Percentiles rank a stretch among this genome's conserved stretches.
These are phyloP conservation scores for Apiotrichum domesticum DNA, from an alignment of 1,284 basidiomycete species.

Conservation along the genomic window DNA sequence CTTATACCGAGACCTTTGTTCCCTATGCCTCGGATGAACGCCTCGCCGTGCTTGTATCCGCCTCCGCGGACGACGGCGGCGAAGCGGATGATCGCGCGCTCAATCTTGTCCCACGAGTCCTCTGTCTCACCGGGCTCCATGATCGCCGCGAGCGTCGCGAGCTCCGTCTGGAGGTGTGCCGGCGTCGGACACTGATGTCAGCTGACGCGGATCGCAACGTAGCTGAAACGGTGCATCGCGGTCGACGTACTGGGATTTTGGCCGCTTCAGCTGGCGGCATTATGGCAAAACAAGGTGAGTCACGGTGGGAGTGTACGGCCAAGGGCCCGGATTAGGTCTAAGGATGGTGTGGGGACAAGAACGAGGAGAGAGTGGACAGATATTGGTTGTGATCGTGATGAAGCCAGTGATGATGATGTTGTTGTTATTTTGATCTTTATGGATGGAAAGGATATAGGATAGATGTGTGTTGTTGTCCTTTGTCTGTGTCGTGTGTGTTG, in stretches of 20 bases:
- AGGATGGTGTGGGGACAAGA: too few relatives aligned
- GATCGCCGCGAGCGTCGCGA: slow-evolving; percentile 32
- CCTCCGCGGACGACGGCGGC: slow-evolving; percentile 44
- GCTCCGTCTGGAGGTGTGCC: slow-evolving; percentile 37
- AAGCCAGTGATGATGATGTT: too few relatives aligned
- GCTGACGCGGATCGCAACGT: not conserved
- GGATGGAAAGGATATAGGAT: too few relatives aligned
- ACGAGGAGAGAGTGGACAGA: too few relatives aligned
- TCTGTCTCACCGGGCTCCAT: slow-evolving; percentile 45
- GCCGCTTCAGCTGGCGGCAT: slow-evolving; percentile 31
- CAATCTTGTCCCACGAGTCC: slow-evolving; percentile 48
- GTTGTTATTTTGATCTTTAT: too few relatives aligned
- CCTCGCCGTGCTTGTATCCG: slow-evolving; percentile 42
- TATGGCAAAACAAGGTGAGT: too few relatives aligned
- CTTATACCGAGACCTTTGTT: slow-evolving; percentile 40
- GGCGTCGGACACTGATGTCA: slow-evolving; percentile 38
- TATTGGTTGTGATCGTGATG: too few relatives aligned
- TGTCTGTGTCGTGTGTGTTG: too few relatives aligned
- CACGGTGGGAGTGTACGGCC: too few relatives aligned
- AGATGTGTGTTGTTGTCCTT: too few relatives aligned
- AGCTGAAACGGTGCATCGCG: not conserved
- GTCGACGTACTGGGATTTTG: slow-evolving; percentile 37
- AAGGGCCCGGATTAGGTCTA: too few relatives aligned
- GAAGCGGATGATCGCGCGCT: slow-evolving; percentile 42
- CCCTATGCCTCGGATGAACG: slow-evolving; percentile 42